Evolutionary conservation across 2,329 filamentous ascomycete species (phyloP).

Genomic region (Fusarium xylarioides): DNA sequence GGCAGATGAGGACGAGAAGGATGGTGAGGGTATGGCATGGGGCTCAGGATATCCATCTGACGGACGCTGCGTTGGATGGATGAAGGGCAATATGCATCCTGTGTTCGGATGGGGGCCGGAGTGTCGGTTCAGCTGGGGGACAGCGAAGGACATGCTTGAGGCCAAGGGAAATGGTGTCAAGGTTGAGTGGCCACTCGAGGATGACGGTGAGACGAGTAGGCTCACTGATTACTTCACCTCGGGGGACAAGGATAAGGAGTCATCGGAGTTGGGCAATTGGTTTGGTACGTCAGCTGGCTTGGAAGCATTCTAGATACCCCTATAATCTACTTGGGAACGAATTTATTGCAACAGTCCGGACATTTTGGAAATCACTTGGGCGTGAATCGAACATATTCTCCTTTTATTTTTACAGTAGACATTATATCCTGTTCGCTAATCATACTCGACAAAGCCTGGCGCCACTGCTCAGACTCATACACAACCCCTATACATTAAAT

Average conservation of each 20-base stretch:
- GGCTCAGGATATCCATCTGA: conserved; percentile 96
- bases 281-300: conserved; percentile 78
- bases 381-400: conserved; percentile 5
- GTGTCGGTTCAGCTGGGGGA: conserved; percentile 95
- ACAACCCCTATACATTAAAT: conserved; percentile 57
- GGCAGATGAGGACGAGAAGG: conserved; percentile 43
- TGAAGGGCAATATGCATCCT: conserved; percentile 87
- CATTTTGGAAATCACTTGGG: not conserved
- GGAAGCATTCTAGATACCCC: conserved; percentile 70
- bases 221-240: conserved; percentile 79
- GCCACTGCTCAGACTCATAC: conserved; percentile 22
- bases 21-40: conserved; percentile 67
- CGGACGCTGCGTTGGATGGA: conserved; percentile 79
- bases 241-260: conserved; percentile 53
- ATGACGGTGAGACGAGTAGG: conserved; percentile 73
- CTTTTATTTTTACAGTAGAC: conserved; percentile 32
- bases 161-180: conserved; percentile 72
- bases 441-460: conserved; percentile 25
- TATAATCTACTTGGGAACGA: not conserved
- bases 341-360: not conserved
- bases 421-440: conserved; percentile 45
- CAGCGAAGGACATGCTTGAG: conserved; percentile 92
- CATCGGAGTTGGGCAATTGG: conserved; percentile 79
- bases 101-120: conserved; percentile 95
- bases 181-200: conserved; percentile 85